Percentiles rank a stretch among this genome's conserved stretches.
phyloP scores from a whole-genome alignment of 2,329 filamentous ascomycete species.

The Fusarium concolor region DNA sequence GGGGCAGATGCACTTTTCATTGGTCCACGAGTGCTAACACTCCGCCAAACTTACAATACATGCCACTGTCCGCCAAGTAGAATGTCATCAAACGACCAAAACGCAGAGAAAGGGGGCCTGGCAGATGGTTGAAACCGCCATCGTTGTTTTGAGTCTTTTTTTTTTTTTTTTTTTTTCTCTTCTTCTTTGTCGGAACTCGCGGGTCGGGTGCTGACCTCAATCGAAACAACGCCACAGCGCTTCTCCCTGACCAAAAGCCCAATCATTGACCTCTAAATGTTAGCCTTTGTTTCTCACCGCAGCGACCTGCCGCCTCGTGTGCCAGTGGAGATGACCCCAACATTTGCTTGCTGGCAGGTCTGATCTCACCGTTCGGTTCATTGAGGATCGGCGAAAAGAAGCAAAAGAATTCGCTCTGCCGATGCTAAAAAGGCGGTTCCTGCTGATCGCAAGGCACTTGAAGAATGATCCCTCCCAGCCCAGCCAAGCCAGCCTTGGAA shows the following conservation, averaged over 20 bases:
- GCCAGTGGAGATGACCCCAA: neutral
- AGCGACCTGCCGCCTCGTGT: neutral
- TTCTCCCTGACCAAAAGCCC: slow-evolving; percentile 16
- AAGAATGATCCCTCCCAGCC: neutral
- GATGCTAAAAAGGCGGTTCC: neutral
- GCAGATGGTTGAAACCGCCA: slow-evolving; percentile 23
- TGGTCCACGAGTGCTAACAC: slow-evolving; percentile 1
- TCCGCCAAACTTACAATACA: slow-evolving; percentile 13
- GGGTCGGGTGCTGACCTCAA: neutral
- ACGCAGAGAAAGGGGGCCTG: neutral
- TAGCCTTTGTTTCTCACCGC: slow-evolving; percentile 9
- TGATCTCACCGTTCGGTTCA: neutral
- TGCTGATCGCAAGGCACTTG: slow-evolving; percentile 7
- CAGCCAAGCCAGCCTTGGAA: too few species aligned
- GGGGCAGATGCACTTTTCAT: slow-evolving; percentile 9
- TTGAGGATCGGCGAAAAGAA: neutral
- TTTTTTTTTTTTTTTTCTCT: too few species aligned
- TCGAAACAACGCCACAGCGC: slow-evolving; percentile 35
- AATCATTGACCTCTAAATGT: slow-evolving; percentile 6
- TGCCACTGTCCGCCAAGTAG: slow-evolving; percentile 16
- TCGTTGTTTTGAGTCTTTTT: slow-evolving; percentile 20
- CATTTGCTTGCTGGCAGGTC: neutral
- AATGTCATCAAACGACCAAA: slow-evolving; percentile 19
- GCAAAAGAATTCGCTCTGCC: neutral
- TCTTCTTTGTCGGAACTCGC: slow-evolving; percentile 15